phyloP scores from a whole-genome alignment of 177 flowering plant genomes.

The Telopea speciosissima region DNA sequence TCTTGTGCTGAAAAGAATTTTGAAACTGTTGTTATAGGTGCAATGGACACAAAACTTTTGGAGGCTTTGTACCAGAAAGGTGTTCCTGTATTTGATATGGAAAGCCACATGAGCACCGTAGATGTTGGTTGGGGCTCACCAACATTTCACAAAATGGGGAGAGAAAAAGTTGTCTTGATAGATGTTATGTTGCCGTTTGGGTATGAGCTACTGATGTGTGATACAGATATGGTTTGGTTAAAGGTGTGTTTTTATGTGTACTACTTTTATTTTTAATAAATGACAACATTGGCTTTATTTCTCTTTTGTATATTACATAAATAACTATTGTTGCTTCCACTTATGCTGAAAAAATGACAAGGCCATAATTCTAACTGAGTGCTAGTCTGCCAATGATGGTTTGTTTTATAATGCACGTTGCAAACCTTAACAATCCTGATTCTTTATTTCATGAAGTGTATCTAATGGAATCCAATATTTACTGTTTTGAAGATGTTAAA shows the following conservation, averaged over 20 bases:
- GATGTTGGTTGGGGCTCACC: slow-evolving; percentile 99
- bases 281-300: background rate
- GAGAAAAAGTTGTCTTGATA: slow-evolving; percentile 86
- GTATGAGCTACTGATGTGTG: slow-evolving; percentile 90
- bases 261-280: background rate
- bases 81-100: slow-evolving; percentile 95
- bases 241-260: slow-evolving; percentile 46
- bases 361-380: too few relatives aligned
- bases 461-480: background rate
- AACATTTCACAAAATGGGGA: slow-evolving; percentile 96
- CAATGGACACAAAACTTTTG: slow-evolving; percentile 87
- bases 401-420: too few relatives aligned
- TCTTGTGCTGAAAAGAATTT: background rate
- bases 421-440: too few relatives aligned
- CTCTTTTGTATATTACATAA: background rate
- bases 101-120: slow-evolving; percentile 84
- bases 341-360: background rate
- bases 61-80: slow-evolving; percentile 95
- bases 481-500: background rate
- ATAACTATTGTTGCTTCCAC: background rate
- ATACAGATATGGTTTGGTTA: slow-evolving; percentile 99
- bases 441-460: too few relatives aligned
- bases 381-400: too few relatives aligned
- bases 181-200: slow-evolving; percentile 84
- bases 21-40: slow-evolving; percentile 49